Conservation (phyloP, 129 eudicot species). For the Artemisia argyi region DNA sequence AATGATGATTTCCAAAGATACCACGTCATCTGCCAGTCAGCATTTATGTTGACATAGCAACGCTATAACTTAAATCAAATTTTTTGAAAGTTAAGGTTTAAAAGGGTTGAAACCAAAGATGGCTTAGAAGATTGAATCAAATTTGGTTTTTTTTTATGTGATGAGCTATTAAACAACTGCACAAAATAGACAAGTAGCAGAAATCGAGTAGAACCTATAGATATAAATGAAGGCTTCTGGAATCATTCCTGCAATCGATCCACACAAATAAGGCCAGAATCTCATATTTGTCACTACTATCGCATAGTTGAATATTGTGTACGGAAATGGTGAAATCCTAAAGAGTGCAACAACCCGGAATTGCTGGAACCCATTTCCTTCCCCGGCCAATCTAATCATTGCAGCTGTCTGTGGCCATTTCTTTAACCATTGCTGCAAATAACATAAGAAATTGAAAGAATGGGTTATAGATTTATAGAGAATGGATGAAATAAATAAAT, state of each 20-base stretch:
- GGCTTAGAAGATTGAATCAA: too few species aligned
- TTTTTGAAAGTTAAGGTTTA: too few species aligned
- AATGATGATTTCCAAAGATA: too few species aligned
- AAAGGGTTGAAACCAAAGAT: too few species aligned
- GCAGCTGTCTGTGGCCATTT: conserved; percentile 95
- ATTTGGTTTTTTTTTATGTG: too few species aligned
- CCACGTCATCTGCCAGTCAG: too few species aligned
- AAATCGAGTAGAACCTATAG: conserved; percentile 48
- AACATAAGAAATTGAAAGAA: background rate
- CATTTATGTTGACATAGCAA: too few species aligned
- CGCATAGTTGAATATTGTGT: conserved; percentile 89
- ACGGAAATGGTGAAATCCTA: conserved; percentile 91
- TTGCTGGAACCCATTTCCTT: conserved; percentile 85
- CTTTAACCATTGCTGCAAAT: conserved; percentile 75
- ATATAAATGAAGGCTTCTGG: conserved; percentile 94
- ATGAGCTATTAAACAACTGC: background rate
- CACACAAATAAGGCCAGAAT: conserved; percentile 90
- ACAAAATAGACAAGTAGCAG: background rate
- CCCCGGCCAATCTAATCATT: conserved; percentile 84
- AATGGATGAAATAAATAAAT: background rate
- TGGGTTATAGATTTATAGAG: background rate
- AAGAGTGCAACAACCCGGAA: conserved; percentile 79
- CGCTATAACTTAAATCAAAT: too few species aligned
- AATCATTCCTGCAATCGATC: conserved; percentile 88
- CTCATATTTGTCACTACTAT: conserved; percentile 83